Base-by-base conservation (phyloP, 2,329 filamentous ascomycete species). In the Sporothrix sp. region DNA sequence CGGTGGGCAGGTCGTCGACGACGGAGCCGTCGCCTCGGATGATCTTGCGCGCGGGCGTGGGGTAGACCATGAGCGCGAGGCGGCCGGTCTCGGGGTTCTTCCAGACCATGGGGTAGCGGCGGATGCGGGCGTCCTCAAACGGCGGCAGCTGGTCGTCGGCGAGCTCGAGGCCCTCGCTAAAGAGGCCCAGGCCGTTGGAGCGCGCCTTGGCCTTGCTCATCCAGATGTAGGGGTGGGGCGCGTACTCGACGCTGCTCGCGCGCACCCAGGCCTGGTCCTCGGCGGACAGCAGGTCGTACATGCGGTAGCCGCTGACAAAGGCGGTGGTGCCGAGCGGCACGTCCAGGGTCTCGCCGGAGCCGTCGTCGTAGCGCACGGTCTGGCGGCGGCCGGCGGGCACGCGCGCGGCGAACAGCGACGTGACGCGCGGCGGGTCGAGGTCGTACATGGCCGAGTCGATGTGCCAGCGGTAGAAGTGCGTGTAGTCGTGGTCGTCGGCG, bases 171-270 rank as follows among this genome's bases (percentile, higher is more conserved):
- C 54, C 56, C 7, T 57, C 56, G 0, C 80, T 83, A 20, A 82
- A 69, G 44, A 90, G 66, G 9, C 85, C 85, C 0, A 90, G 75
- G 0, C 85, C 85, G 45, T 81, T 78, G 6, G 82, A 71, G 13
- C 77, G 78, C 21, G 82, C 81, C 58, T 76, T 79, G 27, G 84
- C 82, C 23, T 70, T 63, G 51, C 75, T 79, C 82, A 90, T 90
- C 85, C 85, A 90, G 54, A 89, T 79, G 64, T 89, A 90, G 4
- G 85, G 85, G 58, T 90, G 85, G 2, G 85, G 74, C 0, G 84
- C 84, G 61, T 90, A 89, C 65, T 89, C 83, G 32, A 87, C 74
- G 47, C 71, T 76, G 23, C 82, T 82, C 3, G 71, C 76, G 35
- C 78, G 74, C 1, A 74, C 84, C 57, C 88, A 85, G 35, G 74